These are phyloP conservation scores for Trametes elegans DNA, from an alignment of 768 basidiomycete species.

Conservation along the genomic window DNA sequence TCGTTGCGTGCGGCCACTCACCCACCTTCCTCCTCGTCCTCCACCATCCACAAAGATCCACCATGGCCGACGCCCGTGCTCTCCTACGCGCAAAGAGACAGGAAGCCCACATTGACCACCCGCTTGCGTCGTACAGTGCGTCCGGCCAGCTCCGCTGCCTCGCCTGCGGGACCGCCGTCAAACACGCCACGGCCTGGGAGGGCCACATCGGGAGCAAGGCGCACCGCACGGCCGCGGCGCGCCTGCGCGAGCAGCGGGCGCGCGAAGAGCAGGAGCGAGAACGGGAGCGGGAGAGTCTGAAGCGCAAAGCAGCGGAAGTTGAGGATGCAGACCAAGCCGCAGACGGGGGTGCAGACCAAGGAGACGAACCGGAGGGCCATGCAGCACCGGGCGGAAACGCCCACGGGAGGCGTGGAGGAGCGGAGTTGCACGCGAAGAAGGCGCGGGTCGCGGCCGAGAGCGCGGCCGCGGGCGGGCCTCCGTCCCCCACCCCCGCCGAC, in stretches of 20 bases:
- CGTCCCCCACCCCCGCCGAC: too few species aligned
- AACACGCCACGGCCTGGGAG: constrained; percentile 83
- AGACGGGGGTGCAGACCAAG: constrained; percentile 18
- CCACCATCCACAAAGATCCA: background rate
- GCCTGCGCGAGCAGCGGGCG: constrained; percentile 50
- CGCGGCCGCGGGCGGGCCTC: too few species aligned
- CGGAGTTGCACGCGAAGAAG: constrained; percentile 20
- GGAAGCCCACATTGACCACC: constrained; percentile 69
- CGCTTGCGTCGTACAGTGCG: constrained; percentile 65
- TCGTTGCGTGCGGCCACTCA: background rate
- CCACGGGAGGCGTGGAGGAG: constrained; percentile 26
- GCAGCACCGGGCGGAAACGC: constrained; percentile 27
- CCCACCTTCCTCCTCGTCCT: background rate
- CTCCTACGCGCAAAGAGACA: constrained; percentile 83
- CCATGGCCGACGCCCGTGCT: constrained; percentile 79
- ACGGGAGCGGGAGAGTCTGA: constrained; percentile 35
- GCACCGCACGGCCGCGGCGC: constrained; percentile 66
- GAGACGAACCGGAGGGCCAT: constrained; percentile 8
- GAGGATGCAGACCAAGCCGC: constrained; percentile 34
- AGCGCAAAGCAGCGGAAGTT: constrained; percentile 35
- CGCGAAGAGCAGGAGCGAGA: constrained; percentile 37
- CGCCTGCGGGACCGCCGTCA: constrained; percentile 61
- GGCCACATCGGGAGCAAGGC: constrained; percentile 81
- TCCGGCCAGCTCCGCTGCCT: constrained; percentile 68
- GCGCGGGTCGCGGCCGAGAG: constrained; percentile 26